Evolutionary conservation across 1,284 basidiomycete species (phyloP).

Genomic region (Ceratobasidium sp.): DNA sequence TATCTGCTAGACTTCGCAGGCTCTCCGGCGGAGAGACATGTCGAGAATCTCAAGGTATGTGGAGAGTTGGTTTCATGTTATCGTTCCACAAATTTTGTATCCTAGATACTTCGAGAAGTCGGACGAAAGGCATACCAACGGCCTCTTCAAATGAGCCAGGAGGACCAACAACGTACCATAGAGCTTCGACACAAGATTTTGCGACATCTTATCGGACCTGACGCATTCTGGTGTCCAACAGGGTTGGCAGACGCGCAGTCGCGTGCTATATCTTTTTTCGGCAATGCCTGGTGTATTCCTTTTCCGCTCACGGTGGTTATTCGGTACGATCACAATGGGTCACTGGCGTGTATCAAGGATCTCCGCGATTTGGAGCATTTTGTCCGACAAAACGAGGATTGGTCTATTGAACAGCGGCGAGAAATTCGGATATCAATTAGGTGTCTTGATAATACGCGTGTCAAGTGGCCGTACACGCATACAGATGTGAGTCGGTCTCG

Average conservation of each 20-base stretch:
- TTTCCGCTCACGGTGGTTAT: constrained; percentile 82
- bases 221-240: constrained; percentile 72
- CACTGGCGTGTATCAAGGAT: constrained; percentile 64
- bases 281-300: constrained; percentile 82
- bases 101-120: constrained; percentile 75
- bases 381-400: constrained; percentile 73
- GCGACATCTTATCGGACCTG: constrained; percentile 71
- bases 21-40: constrained; percentile 78
- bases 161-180: constrained; percentile 52
- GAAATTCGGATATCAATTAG: constrained; percentile 76
- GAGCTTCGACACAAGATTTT: constrained; percentile 68
- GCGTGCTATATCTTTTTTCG: constrained; percentile 69
- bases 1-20: constrained; percentile 79
- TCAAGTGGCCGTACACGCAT: constrained; percentile 76
- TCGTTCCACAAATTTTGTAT: not conserved
- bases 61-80: no score
- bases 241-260: constrained; percentile 52
- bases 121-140: constrained; percentile 68
- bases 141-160: constrained; percentile 61
- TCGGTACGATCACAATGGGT: constrained; percentile 74
- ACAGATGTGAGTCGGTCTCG: constrained; percentile 61
- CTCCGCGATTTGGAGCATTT: constrained; percentile 71
- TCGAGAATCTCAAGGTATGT: constrained; percentile 82
- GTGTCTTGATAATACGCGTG: constrained; percentile 74
- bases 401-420: constrained; percentile 66